Evolutionary conservation across 441 rosid species (phyloP).

Genomic region (Aleurites moluccanus): DNA sequence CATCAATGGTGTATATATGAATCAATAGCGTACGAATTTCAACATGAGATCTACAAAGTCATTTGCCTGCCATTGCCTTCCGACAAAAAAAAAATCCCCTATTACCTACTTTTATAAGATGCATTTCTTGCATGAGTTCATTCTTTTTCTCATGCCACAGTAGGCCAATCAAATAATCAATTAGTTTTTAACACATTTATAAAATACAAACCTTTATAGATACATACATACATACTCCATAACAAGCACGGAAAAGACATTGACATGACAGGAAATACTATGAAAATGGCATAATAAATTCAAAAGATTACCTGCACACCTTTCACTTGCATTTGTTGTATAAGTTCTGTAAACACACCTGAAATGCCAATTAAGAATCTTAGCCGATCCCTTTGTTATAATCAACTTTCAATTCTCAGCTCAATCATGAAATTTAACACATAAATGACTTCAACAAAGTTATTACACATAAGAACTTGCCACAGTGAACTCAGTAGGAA

Average conservation of each 20-base stretch:
- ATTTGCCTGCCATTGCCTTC: not conserved
- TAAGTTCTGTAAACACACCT: constrained; percentile 99
- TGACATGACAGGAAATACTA: not conserved
- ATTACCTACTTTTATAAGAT: not conserved
- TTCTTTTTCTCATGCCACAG: not conserved
- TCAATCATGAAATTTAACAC: not conserved
- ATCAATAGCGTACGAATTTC: not conserved
- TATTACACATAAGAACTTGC: not conserved
- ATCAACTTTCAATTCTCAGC: not conserved
- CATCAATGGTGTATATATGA: not conserved
- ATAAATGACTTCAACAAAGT: not conserved
- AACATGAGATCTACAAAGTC: not conserved
- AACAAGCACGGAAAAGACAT: not conserved
- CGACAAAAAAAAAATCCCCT: not conserved
- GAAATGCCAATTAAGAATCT: constrained; percentile 18
- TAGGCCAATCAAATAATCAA: not conserved
- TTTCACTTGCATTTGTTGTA: constrained; percentile 96
- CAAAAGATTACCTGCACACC: constrained; percentile 74
- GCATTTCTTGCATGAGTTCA: not conserved
- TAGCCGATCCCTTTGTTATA: not conserved
- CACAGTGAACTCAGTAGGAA: not conserved
- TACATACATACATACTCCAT: not conserved
- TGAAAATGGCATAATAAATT: not conserved
- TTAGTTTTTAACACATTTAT: not conserved
- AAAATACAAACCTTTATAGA: not conserved